These are phyloP conservation scores for Ensete ventricosum DNA, from an alignment of 176 grass and related monocot species.

Conservation along the genomic window DNA sequence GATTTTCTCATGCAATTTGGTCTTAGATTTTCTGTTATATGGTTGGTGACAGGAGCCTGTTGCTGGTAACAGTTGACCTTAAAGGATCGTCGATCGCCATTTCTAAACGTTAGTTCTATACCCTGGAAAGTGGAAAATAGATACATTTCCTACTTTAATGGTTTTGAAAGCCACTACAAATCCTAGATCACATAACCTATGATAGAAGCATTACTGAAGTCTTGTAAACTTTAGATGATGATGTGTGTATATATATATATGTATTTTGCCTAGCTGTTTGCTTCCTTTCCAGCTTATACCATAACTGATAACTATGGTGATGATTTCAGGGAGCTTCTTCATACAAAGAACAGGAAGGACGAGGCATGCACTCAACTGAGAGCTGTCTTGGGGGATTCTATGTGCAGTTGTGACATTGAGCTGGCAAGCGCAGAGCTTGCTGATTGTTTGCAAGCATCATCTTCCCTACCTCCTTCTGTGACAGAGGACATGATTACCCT, in stretches of 20 bases:
- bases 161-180: too few species aligned
- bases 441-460: constrained; percentile 13
- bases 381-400: constrained; percentile 4
- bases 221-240: not conserved
- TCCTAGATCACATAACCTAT: too few species aligned
- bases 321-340: constrained; percentile 21
- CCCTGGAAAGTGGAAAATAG: too few species aligned
- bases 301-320: not conserved
- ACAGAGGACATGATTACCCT: constrained; percentile 1
- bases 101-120: too few species aligned
- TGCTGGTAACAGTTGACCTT: too few species aligned
- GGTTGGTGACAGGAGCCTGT: too few species aligned
- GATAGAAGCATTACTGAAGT: too few species aligned
- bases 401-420: constrained; percentile 12
- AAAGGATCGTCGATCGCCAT: too few species aligned
- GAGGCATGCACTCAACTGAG: constrained; percentile 6
- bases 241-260: not conserved
- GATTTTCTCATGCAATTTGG: too few species aligned
- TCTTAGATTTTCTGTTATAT: too few species aligned
- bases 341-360: constrained; percentile 13
- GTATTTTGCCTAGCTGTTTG: not conserved
- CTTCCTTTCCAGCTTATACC: not conserved
- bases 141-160: too few species aligned
- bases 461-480: constrained; percentile 14
- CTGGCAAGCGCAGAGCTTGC: not conserved